Percentiles rank a stretch among this genome's conserved stretches.
These are phyloP conservation scores for Colletotrichum lindemuthianum DNA, from an alignment of 2,329 filamentous ascomycete genomes.

Conservation along the genomic window DNA sequence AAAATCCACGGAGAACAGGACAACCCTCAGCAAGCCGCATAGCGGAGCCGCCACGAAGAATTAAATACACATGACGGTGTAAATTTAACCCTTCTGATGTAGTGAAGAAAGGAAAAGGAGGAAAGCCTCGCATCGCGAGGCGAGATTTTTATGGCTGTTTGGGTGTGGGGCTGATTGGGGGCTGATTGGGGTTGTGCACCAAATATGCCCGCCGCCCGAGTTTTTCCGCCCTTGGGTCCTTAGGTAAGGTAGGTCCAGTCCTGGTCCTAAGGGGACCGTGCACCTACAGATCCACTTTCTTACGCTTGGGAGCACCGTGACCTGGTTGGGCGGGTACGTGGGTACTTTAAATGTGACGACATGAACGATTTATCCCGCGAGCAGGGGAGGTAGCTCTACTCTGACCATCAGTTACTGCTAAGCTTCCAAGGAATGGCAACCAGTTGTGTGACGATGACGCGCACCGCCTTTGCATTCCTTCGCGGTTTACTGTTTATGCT, in stretches of 20 bases:
- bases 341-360: no score
- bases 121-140: slow-evolving; percentile 26
- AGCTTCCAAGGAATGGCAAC: slow-evolving; percentile 27
- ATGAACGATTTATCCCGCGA: not conserved
- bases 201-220: not conserved
- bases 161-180: slow-evolving; percentile 21
- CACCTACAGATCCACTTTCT: not conserved
- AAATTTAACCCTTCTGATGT: slow-evolving; percentile 57
- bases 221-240: not conserved
- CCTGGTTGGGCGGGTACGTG: no score
- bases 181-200: not conserved
- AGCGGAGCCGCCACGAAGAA: slow-evolving; percentile 59
- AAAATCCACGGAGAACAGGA: slow-evolving; percentile 56
- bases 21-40: slow-evolving; percentile 66
- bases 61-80: slow-evolving; percentile 63
- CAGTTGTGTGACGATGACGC: slow-evolving; percentile 31
- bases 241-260: slow-evolving; percentile 5
- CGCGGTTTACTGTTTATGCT: no score
- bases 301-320: no score
- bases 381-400: slow-evolving; percentile 26
- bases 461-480: slow-evolving; percentile 11
- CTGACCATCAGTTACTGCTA: slow-evolving; percentile 11
- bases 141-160: slow-evolving; percentile 34
- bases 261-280: slow-evolving; percentile 15
- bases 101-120: slow-evolving; percentile 47